A percentile compares a stretch with the other conserved stretches of the same genome.
phyloP scores from a whole-genome alignment of 2,329 filamentous ascomycete genomes.

The Plenodomus tracheiphilus region DNA sequence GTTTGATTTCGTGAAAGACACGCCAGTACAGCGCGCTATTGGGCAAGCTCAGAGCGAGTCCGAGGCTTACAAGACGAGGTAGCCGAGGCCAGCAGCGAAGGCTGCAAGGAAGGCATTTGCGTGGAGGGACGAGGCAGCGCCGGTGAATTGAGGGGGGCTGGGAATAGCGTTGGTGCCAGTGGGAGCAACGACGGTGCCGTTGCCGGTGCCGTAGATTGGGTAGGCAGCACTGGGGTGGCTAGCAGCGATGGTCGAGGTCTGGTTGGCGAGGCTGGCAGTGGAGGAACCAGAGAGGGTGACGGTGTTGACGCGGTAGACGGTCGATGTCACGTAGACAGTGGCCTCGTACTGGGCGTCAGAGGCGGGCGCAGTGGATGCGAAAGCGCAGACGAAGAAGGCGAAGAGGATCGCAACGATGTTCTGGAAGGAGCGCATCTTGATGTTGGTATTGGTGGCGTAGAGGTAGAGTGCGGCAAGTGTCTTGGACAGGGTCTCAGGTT shows the following conservation, averaged over 20 bases:
- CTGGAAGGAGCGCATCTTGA: constrained; percentile 44
- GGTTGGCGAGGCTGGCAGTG: constrained; percentile 32
- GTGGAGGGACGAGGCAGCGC: constrained; percentile 38
- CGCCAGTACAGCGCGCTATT: constrained; percentile 12
- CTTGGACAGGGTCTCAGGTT: constrained; percentile 9
- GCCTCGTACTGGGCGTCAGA: constrained; percentile 31
- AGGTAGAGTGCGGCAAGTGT: constrained; percentile 5
- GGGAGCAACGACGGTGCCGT: constrained; percentile 23
- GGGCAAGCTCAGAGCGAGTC: constrained; percentile 12
- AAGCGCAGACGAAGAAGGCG: constrained; percentile 36
- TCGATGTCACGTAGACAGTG: constrained; percentile 44
- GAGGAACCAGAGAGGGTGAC: constrained; percentile 39
- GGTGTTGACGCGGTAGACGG: constrained; percentile 45
- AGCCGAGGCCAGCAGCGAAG: constrained; percentile 38
- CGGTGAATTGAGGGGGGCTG: constrained; percentile 29
- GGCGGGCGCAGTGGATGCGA: constrained; percentile 18
- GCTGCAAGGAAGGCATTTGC: constrained; percentile 36
- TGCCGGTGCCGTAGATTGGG: constrained; percentile 22
- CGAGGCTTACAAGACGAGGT: constrained; percentile 39
- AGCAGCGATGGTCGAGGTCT: constrained; percentile 37
- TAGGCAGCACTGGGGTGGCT: constrained; percentile 17
- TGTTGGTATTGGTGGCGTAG: constrained; percentile 7
- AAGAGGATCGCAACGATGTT: constrained; percentile 39
- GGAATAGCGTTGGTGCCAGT: constrained; percentile 18
- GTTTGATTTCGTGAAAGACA: constrained; percentile 23